Evolutionary conservation across 345 rosid genomes (phyloP), one percentile per base, ranked within the genome.

Genomic region (Salix purpurea): DNA sequence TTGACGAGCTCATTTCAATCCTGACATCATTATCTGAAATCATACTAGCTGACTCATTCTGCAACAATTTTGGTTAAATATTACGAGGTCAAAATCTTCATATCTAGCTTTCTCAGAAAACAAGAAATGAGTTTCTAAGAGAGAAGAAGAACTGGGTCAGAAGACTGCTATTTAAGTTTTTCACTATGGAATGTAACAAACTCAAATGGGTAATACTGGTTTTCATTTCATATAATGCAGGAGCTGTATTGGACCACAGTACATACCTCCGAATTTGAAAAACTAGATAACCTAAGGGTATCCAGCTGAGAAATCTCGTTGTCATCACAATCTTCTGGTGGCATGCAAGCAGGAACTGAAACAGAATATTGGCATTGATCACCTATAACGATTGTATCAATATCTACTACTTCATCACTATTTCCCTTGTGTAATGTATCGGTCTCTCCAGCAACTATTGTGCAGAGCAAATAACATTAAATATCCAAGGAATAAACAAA

Each of bases 1-100:
- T 60, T 6, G 79, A 68, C 2, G 75, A 37, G 54, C 73, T 76
- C 82, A 28, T 40, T 48, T 48, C 52, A 48, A 48, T 48, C 61
- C 24, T 8, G 21, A 70, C 82, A 65, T 82, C 80, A 36, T 80
- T 82, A 74, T 80, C 82, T 39, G 74, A 80, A 69, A 74, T 73
- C 26, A 69, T 36, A 66, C 30, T 72, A 62, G 69, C 70, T 70
- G 34, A 56, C 73, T 73, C 75, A 68, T 76, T 77, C 87, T 86
- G 87, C 77, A 77, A 83, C 74, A 75, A 81, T 36, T 77, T 66
- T 67, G 69, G 72, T 74, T 65, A 36, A 82, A 56, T 44, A 62
- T 77, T 39, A 74, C n/a, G 24, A 52, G 24, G 52, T 48, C 19
- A 48, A 11, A 46, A 48, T 48, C 52, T 48, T 11, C 52, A 44